phyloP scores from a whole-genome alignment of 1,284 basidiomycete genomes.

The Pseudomicrostroma phylloplanum region DNA sequence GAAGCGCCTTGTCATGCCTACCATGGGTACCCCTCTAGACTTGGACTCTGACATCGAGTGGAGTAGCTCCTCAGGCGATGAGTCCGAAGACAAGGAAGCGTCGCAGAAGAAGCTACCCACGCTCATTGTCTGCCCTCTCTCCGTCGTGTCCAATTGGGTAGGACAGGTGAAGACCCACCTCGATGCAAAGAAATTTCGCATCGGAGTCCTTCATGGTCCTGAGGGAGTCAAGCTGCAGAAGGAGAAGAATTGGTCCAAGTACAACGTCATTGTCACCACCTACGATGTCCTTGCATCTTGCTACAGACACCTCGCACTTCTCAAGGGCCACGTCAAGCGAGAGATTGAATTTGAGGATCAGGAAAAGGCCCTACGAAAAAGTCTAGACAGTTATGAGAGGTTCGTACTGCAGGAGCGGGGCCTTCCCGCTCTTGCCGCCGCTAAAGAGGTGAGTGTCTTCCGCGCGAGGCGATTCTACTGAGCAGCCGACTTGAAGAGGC shows the following conservation, averaged over 20 bases:
- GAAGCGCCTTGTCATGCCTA: neutral
- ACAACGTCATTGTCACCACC: constrained; percentile 82
- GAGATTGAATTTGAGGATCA: neutral
- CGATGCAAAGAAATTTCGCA: constrained; percentile 60
- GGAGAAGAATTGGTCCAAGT: constrained; percentile 46
- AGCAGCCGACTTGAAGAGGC: no score
- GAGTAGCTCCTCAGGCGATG: constrained; percentile 1
- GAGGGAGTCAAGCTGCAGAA: constrained; percentile 58
- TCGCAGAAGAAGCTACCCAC: constrained; percentile 13
- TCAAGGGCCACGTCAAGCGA: neutral
- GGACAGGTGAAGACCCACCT: constrained; percentile 58
- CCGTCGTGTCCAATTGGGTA: constrained; percentile 83
- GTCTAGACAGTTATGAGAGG: neutral
- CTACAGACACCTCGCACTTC: neutral
- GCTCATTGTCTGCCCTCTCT: constrained; percentile 71
- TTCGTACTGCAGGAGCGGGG: neutral
- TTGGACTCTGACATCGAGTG: no score
- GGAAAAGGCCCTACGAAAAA: neutral
- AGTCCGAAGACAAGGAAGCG: constrained; percentile 1
- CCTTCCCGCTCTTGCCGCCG: no score
- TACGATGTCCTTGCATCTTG: constrained; percentile 62
- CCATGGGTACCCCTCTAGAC: neutral
- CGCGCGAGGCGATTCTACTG: no score
- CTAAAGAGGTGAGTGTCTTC: no score
- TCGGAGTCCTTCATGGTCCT: constrained; percentile 53